Evolutionary conservation across 768 basidiomycete genomes (phyloP).

Genomic region (Pisolithus tinctorius): DNA sequence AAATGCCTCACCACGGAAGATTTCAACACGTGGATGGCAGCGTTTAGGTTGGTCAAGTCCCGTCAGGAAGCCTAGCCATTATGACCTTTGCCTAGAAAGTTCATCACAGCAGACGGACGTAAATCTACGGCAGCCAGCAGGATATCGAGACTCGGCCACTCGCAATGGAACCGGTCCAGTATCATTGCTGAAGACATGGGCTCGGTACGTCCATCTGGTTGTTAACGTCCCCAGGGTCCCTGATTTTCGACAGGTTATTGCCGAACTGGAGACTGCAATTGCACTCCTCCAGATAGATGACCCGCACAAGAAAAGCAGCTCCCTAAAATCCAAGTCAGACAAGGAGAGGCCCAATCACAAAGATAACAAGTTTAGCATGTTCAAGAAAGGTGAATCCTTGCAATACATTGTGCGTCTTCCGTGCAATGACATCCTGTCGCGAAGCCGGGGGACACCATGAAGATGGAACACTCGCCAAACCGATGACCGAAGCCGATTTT

Average conservation of each 20-base stretch:
- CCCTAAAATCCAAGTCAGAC: constrained; percentile 32
- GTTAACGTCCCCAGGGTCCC: constrained; percentile 1
- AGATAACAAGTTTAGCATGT: constrained; percentile 43
- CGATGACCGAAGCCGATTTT: constrained; percentile 12
- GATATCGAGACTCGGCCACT: constrained; percentile 37
- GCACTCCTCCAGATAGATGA: constrained; percentile 34
- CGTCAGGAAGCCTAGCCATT: constrained; percentile 6
- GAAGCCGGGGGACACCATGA: constrained; percentile 23
- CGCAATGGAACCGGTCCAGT: constrained; percentile 42
- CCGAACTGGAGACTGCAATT: constrained; percentile 52
- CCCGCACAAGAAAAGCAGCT: constrained; percentile 29
- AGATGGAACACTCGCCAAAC: constrained; percentile 18
- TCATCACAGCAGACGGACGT: constrained; percentile 38
- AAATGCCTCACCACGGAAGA: constrained; percentile 68
- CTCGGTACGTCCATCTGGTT: constrained; percentile 34
- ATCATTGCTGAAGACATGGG: constrained; percentile 62
- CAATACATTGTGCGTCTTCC: constrained; percentile 3
- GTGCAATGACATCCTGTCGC: neutral
- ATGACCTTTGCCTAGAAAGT: constrained; percentile 42
- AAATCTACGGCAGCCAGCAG: constrained; percentile 28
- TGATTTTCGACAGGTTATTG: constrained; percentile 40
- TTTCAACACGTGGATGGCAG: constrained; percentile 67
- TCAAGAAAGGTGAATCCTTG: constrained; percentile 47
- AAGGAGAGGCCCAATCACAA: constrained; percentile 38
- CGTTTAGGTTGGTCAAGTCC: constrained; percentile 50